Percentiles rank a stretch among this genome's conserved stretches.
These are phyloP conservation scores for Luffa aegyptiaca DNA, from an alignment of 306 rosid species.

Conservation along the genomic window DNA sequence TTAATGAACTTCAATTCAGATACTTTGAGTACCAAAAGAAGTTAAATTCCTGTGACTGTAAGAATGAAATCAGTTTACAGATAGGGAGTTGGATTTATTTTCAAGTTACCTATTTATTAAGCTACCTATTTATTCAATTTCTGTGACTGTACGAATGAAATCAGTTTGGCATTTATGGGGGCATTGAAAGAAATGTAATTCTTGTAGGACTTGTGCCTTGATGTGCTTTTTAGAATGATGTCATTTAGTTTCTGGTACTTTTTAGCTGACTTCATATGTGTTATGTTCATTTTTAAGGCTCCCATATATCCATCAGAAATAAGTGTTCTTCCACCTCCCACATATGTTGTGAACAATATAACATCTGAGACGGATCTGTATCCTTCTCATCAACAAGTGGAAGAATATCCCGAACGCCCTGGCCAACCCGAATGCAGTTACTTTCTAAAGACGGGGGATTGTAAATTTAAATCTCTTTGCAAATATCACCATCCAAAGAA, in stretches of 20 bases:
- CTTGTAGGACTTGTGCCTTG: not conserved
- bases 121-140: not conserved
- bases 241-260: not conserved
- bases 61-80: not conserved
- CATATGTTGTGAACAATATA: conserved; percentile 44
- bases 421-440: conserved; percentile 86
- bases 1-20: not conserved
- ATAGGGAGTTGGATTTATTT: not conserved
- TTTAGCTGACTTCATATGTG: conserved; percentile 11
- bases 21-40: not conserved
- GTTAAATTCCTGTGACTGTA: not conserved
- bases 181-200: not conserved
- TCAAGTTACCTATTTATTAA: no score
- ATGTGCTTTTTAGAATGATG: not conserved
- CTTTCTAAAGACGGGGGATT: conserved; percentile 82
- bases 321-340: conserved; percentile 46
- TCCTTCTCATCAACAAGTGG: conserved; percentile 39
- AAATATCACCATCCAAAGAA: conserved; percentile 88
- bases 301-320: conserved; percentile 57
- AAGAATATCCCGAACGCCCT: conserved; percentile 79
- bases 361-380: conserved; percentile 42
- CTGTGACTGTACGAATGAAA: not conserved
- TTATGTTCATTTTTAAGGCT: conserved; percentile 52
- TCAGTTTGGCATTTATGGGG: not conserved
- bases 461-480: conserved; percentile 77